phyloP scores from a whole-genome alignment of 1,139 yeast species.

The Taphrina pruni region DNA sequence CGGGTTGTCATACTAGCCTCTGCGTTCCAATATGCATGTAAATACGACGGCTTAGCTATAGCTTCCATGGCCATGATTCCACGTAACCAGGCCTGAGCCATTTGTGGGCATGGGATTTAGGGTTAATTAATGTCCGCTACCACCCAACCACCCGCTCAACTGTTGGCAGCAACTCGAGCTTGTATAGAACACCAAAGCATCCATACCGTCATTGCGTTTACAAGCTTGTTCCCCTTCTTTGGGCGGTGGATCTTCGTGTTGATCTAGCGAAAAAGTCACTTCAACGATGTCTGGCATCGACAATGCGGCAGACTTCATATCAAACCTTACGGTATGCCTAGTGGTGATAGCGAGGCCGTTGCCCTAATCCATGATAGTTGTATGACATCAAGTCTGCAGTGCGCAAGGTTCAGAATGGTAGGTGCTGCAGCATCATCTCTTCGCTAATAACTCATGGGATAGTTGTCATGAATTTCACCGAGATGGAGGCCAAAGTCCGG shows the following conservation, averaged over 20 bases:
- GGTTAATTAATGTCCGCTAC: constrained; percentile 1
- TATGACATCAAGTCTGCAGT: constrained; percentile 98
- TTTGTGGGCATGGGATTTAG: not conserved
- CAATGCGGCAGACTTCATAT: constrained; percentile 28
- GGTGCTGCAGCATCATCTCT: constrained; percentile 34
- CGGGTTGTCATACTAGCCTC: no score
- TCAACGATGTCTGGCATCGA: constrained; percentile 31
- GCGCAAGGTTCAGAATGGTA: constrained; percentile 92
- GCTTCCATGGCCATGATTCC: no score
- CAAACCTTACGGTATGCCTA: constrained; percentile 27
- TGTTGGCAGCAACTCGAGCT: not conserved
- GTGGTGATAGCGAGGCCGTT: no score
- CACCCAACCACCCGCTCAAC: not conserved
- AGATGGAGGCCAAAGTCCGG: constrained; percentile 86
- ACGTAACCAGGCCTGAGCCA: not conserved
- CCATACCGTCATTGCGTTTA: not conserved
- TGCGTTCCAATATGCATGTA: no score
- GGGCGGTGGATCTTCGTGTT: no score
- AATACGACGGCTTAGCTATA: no score
- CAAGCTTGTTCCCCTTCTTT: no score
- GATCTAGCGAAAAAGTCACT: not conserved
- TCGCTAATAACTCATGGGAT: constrained; percentile 47
- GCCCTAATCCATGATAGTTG: constrained; percentile 48
- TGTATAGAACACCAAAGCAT: not conserved
- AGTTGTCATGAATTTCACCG: constrained; percentile 88